phyloP scores from a whole-genome alignment of 2,329 filamentous ascomycete species.

The Lachnellula occidentalis region DNA sequence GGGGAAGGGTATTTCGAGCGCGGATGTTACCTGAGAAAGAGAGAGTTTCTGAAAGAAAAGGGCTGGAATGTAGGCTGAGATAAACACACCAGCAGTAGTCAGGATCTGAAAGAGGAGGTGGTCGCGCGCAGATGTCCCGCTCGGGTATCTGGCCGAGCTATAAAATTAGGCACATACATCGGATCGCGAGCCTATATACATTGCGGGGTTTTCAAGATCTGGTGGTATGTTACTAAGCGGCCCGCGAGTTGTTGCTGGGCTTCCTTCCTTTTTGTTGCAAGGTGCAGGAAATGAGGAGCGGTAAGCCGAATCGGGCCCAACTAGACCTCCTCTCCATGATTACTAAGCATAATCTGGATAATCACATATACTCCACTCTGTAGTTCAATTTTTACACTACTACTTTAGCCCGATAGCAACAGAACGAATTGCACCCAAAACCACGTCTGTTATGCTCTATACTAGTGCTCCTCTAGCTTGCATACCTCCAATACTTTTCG shows the following conservation, averaged over 20 bases:
- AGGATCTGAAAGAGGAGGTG: not conserved
- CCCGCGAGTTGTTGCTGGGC: not conserved
- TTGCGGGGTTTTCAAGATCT: constrained; percentile 3
- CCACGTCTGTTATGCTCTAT: no score
- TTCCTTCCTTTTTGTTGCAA: not conserved
- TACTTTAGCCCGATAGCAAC: no score
- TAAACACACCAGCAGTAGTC: not conserved
- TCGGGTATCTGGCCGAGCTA: not conserved
- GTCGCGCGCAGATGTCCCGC: not conserved
- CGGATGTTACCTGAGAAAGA: not conserved
- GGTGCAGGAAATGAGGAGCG: no score
- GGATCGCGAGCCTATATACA: not conserved
- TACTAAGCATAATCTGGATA: no score
- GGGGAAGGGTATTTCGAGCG: not conserved
- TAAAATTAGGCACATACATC: constrained; percentile 2
- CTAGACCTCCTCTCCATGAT: no score
- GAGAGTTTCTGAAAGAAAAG: not conserved
- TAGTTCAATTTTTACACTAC: no score
- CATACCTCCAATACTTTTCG: no score
- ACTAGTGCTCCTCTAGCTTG: no score
- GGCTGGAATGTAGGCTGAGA: not conserved
- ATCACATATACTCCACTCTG: no score
- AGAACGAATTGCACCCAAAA: no score
- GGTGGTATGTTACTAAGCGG: not conserved
- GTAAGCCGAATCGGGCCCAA: no score